Evolutionary conservation across 164 flowering plant genomes (phyloP).

Genomic region (Piper longum): DNA sequence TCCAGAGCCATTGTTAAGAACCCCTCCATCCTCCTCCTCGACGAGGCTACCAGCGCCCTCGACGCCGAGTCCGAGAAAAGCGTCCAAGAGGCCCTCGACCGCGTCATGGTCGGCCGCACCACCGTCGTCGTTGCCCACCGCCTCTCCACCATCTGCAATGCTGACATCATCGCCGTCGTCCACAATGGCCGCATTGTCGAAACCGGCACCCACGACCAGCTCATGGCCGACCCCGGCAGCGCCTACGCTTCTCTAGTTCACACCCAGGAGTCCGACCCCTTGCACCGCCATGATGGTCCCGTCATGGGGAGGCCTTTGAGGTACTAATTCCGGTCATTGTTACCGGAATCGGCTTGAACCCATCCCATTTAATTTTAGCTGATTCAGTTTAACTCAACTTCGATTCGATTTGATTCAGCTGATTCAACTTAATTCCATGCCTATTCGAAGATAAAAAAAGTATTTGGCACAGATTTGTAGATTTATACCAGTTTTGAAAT

Average conservation of each 20-base stretch:
- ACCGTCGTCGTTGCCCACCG: slow-evolving; percentile 89
- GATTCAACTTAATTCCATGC: too few species aligned
- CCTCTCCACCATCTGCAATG: slow-evolving; percentile 85
- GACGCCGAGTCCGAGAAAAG: slow-evolving; percentile 96
- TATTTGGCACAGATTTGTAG: too few species aligned
- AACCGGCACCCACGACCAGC: slow-evolving; percentile 82
- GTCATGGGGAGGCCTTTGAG: slow-evolving; percentile 40
- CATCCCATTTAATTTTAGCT: too few species aligned
- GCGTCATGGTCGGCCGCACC: slow-evolving; percentile 90
- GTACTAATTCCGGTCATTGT: slow-evolving; percentile 14
- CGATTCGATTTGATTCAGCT: too few species aligned
- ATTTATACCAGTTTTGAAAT: too few species aligned
- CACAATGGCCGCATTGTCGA: slow-evolving; percentile 74
- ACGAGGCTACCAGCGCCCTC: slow-evolving; percentile 95
- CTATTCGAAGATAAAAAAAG: too few species aligned
- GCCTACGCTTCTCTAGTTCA: slow-evolving; percentile 72
- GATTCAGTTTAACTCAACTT: too few species aligned
- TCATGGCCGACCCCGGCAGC: slow-evolving; percentile 49
- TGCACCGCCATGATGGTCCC: slow-evolving; percentile 23
- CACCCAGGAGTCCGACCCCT: slow-evolving; percentile 56
- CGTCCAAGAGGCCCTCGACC: slow-evolving; percentile 94
- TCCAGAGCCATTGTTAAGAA: slow-evolving; percentile 88
- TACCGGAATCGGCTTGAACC: too few species aligned
- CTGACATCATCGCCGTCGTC: slow-evolving; percentile 80
- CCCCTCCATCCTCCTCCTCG: slow-evolving; percentile 73